Evolutionary conservation across 1,139 yeast genomes (phyloP), one percentile per base, ranked within the genome.

Genomic region (Suhomyces terraborum): DNA sequence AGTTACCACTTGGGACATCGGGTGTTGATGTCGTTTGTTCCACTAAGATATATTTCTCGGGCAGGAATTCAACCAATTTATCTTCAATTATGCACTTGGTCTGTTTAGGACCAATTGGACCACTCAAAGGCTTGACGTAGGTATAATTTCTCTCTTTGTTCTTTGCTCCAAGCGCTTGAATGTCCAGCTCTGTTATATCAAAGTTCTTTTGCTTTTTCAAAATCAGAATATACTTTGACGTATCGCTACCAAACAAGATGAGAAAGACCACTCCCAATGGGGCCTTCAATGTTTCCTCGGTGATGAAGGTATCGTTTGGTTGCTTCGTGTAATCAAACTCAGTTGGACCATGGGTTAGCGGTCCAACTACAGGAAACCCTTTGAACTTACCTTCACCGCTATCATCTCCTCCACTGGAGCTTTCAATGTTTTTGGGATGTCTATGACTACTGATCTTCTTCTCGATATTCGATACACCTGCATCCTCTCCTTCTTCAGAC

Each of bases 51-150:
- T 65, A 69, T 23, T 73, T 66, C 10, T 82, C 77, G 35, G 82
- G 63, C 56, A 88, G 88, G 63, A 73, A 79, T 35, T 75, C 73
- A 44, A 84, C 82, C 35, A 88, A 64, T 7, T 77, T 73, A 53
- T 94, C 99, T 2, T 82, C 81, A 41, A 88, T 80, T 12, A 75
- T 58, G 67, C 98, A 94, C 52, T 77, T 79, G 3, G 98, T 91
- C 58, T 91, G 96, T 56, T 91, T 93, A 6, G 98, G 98, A 0
- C 98, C 98, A 44, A 94, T 80, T 0, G 96, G 80, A 1, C 84
- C 91, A 44, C 73, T 71, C 46, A 94, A 69, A 3, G 96, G 98
- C 60, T 91, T 91, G 35, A 72, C 75, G 59, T 91, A 94, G 4
- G 76, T 73, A 58, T 84, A 91, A 31, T 73, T 69, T 47, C 99